A percentile compares a stretch with the other conserved stretches of the same genome.
Conservation (phyloP, 163 green algal genomes). For the Chloroidium sp. region DNA sequence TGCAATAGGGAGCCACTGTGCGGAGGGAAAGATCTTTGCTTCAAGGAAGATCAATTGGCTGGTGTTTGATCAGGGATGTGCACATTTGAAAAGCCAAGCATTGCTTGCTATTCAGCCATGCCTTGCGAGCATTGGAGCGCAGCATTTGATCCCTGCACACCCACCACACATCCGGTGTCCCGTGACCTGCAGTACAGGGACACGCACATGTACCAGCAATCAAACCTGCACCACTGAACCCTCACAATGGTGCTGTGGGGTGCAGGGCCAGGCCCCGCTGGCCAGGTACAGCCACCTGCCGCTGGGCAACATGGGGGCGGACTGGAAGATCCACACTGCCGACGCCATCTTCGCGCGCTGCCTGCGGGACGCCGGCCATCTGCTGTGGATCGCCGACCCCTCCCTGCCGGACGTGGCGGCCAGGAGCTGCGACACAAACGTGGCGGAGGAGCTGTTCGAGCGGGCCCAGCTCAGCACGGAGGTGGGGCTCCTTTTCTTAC, state of each 20-base stretch:
- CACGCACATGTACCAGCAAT: not conserved
- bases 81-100: too few species aligned
- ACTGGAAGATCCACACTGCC: slow-evolving; percentile 62
- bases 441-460: slow-evolving; percentile 15
- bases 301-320: slow-evolving; percentile 59
- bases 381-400: slow-evolving; percentile 68
- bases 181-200: too few species aligned
- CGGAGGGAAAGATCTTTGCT: too few species aligned
- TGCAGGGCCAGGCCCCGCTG: slow-evolving; percentile 53
- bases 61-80: too few species aligned
- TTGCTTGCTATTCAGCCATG: too few species aligned
- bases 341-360: slow-evolving; percentile 73
- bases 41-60: too few species aligned
- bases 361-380: slow-evolving; percentile 50
- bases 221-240: not conserved
- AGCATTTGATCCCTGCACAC: too few species aligned
- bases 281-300: slow-evolving; percentile 83
- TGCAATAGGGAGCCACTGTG: too few species aligned
- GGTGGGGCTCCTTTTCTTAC: slow-evolving; percentile 1
- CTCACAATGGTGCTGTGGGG: not conserved
- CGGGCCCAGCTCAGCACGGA: slow-evolving; percentile 11
- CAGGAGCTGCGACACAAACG: not conserved
- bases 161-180: too few species aligned
- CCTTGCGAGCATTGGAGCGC: too few species aligned
- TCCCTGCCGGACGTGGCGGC: slow-evolving; percentile 49